Percentiles rank a stretch among this genome's conserved stretches.
These are phyloP conservation scores for Amauroascus verrucosus DNA, from an alignment of 2,329 filamentous ascomycete species.

Conservation along the genomic window DNA sequence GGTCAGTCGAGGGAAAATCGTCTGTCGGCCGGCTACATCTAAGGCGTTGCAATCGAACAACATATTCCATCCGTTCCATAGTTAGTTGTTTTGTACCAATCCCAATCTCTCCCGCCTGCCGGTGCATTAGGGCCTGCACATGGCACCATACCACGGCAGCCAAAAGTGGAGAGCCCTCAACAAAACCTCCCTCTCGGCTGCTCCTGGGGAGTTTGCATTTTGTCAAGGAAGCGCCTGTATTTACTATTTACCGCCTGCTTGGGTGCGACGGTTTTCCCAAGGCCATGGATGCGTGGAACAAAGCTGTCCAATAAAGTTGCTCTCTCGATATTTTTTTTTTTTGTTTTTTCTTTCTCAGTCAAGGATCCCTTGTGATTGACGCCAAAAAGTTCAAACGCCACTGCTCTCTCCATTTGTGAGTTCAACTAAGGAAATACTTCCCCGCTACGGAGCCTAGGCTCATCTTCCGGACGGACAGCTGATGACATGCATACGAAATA, in stretches of 20 bases:
- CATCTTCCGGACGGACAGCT: neutral
- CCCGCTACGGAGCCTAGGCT: neutral
- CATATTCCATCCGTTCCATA: too few species aligned
- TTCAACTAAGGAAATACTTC: too few species aligned
- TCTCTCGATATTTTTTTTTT: neutral
- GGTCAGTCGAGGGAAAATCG: neutral
- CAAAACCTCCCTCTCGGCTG: neutral
- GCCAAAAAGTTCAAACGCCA: neutral
- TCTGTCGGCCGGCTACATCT: neutral
- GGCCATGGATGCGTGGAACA: neutral
- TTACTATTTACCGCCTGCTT: neutral
- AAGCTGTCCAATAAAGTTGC: neutral
- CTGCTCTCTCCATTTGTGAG: neutral
- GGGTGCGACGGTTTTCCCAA: neutral
- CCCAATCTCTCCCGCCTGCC: neutral
- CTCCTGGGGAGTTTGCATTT: neutral
- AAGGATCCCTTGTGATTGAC: neutral
- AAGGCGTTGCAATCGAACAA: too few species aligned
- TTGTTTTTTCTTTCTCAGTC: neutral
- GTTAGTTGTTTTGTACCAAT: neutral
- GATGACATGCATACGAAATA: neutral
- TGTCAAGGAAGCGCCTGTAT: neutral
- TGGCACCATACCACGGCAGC: neutral
- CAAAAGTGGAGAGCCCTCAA: neutral
- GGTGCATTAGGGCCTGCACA: neutral